Percentiles rank a stretch among this genome's conserved stretches.
Conservation (phyloP, 306 rosid genomes). For the Prosopis cineraria region DNA sequence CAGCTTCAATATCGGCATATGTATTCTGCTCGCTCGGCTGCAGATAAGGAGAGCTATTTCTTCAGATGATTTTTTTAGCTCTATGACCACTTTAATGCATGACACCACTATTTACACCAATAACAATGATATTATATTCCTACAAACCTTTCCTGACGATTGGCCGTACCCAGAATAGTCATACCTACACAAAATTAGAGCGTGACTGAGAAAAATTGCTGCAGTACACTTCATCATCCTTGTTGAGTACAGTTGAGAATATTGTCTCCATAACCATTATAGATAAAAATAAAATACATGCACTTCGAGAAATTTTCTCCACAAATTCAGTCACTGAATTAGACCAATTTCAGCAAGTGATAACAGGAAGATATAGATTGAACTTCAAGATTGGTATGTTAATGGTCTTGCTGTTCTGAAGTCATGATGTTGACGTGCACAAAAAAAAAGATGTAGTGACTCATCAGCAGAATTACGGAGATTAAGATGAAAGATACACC, state of each 20-base stretch:
- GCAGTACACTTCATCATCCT: not conserved
- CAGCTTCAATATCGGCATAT: constrained; percentile 87
- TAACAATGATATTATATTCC: constrained; percentile 31
- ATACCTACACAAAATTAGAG: constrained; percentile 58
- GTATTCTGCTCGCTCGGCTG: constrained; percentile 95
- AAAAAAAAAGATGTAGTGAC: constrained; percentile 2
- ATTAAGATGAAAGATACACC: not conserved
- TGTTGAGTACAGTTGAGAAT: not conserved
- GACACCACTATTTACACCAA: constrained; percentile 3
- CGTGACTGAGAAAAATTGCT: not conserved
- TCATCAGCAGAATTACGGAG: not conserved
- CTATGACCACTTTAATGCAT: constrained; percentile 17
- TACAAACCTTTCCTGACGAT: constrained; percentile 86
- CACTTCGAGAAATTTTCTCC: not conserved
- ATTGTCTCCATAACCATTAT: not conserved
- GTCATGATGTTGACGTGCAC: not conserved
- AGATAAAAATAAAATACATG: constrained; percentile 1
- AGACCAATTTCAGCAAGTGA: constrained; percentile 12
- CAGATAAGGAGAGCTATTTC: constrained; percentile 40
- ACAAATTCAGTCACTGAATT: not conserved
- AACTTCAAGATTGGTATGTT: not conserved
- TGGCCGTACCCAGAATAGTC: constrained; percentile 88
- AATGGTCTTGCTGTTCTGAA: not conserved
- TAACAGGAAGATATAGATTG: not conserved
- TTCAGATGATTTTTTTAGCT: constrained; percentile 31